Evolutionary conservation across 2,329 filamentous ascomycete genomes (phyloP).

Genomic region (Colletotrichum nymphaeae): DNA sequence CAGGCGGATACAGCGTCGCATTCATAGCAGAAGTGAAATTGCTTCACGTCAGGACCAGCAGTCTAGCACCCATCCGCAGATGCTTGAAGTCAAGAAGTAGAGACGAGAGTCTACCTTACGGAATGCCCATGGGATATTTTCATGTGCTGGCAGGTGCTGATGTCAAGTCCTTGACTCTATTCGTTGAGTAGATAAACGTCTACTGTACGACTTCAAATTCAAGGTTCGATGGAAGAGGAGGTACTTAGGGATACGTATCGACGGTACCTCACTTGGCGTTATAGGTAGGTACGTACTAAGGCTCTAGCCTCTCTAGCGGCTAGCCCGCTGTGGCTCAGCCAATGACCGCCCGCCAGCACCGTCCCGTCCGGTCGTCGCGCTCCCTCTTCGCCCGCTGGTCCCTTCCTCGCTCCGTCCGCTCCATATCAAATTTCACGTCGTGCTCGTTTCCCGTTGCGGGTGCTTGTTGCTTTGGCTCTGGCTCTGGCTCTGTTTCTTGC

Average conservation of each 20-base stretch:
- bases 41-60: not conserved
- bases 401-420: constrained; percentile 21
- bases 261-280: too few species aligned
- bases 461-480: not conserved
- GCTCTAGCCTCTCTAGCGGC: not conserved
- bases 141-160: constrained; percentile 11
- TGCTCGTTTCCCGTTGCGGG: constrained; percentile 15
- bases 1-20: not conserved
- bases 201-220: too few species aligned
- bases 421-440: constrained; percentile 32
- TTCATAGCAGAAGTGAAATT: not conserved
- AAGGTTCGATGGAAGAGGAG: too few species aligned
- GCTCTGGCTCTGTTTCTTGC: not conserved
- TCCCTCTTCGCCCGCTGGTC: constrained; percentile 7
- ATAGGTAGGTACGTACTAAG: too few species aligned
- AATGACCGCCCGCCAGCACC: constrained; percentile 29
- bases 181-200: too few species aligned
- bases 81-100: not conserved
- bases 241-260: too few species aligned
- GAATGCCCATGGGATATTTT: not conserved
- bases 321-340: constrained; percentile 3
- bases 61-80: too few species aligned
- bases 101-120: not conserved
- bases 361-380: constrained; percentile 6
- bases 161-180: not conserved